Evolutionary conservation across 306 rosid genomes (phyloP), one percentile per base, ranked within the genome.

Genomic region (Senna siamea): DNA sequence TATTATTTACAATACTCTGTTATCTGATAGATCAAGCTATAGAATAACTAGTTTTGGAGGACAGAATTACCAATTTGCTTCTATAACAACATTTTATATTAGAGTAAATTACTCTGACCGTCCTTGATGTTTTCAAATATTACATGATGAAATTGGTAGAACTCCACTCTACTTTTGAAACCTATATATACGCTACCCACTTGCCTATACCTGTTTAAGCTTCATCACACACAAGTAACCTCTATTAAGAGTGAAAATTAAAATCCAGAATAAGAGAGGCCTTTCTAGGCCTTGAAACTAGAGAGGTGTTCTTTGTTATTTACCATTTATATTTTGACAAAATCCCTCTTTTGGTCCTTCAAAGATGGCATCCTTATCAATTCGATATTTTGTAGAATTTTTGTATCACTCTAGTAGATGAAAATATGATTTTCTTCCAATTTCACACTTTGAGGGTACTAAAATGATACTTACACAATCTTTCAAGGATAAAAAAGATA

Each of bases 1-100:
- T 35, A 18, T 11, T 54, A n/a, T 70, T 70, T 48, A 55, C 32
- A 61, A 26, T 32, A 62, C 55, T 23, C 41, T 70, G 41, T 46
- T 38, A 55, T 63, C 35, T 41, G 66, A 66, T 13, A 20, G 74
- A 18, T 62, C 72, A 63, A 18, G 73, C 73, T n/a, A 61, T 54
- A 26, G 15, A n/a, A 44, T 23, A 67, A 64, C 35, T 41, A 59
- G 73, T 54, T 50, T 63, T 17, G 59, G 28, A 19, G 20, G 26
- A n/a, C n/a, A 23, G 52, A 52, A 70, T 71, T 41, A 8, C 23
- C 15, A 32, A 19, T 43, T 43, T 62, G 28, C 63, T 53, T 53
- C 26, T 53, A 51, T 35, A n/a, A 54, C 48, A 15, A 23, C 1
- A 50, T 78, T 46, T 34, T 41, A 41, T 69, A 19, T 41, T 23